These are phyloP conservation scores for Exophiala lecanii-corni DNA, from an alignment of 2,329 filamentous ascomycete species.

Conservation along the genomic window DNA sequence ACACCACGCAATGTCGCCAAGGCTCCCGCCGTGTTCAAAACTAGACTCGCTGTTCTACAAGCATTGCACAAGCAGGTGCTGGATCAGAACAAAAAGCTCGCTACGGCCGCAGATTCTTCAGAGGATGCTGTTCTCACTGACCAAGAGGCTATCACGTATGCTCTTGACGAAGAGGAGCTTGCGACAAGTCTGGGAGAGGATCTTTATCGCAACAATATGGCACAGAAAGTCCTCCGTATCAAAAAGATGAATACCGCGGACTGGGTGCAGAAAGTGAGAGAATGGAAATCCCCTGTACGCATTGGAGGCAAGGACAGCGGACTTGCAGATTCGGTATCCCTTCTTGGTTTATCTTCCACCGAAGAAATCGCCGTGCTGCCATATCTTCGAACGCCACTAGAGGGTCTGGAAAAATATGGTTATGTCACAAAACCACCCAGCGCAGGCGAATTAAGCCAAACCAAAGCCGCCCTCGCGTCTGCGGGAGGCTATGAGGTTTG, in stretches of 20 bases:
- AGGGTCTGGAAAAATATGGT: constrained; percentile 61
- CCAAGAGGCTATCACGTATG: constrained; percentile 43
- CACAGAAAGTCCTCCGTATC: constrained; percentile 70
- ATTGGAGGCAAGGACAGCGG: neutral
- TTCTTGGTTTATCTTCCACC: constrained; percentile 50
- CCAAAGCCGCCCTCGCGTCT: constrained; percentile 60
- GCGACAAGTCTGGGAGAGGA: constrained; percentile 53
- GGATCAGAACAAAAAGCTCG: constrained; percentile 36
- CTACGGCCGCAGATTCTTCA: constrained; percentile 31
- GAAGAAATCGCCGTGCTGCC: constrained; percentile 66
- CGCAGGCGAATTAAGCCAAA: constrained; percentile 60
- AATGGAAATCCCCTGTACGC: constrained; percentile 24
- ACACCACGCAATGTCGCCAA: constrained; percentile 43
- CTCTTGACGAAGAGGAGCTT: constrained; percentile 63
- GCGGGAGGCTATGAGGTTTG: constrained; percentile 80
- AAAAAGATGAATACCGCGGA: constrained; percentile 68
- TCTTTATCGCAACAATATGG: constrained; percentile 80
- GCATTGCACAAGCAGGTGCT: constrained; percentile 43
- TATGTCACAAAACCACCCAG: constrained; percentile 70
- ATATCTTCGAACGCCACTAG: constrained; percentile 60
- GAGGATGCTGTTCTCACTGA: constrained; percentile 35
- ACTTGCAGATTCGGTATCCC: constrained; percentile 3
- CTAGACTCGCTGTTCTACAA: constrained; percentile 39
- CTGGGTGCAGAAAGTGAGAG: constrained; percentile 63
- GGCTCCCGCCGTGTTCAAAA: constrained; percentile 39